Conservation (phyloP, 2,329 filamentous ascomycete genomes). For the Colletotrichum lindemuthianum region DNA sequence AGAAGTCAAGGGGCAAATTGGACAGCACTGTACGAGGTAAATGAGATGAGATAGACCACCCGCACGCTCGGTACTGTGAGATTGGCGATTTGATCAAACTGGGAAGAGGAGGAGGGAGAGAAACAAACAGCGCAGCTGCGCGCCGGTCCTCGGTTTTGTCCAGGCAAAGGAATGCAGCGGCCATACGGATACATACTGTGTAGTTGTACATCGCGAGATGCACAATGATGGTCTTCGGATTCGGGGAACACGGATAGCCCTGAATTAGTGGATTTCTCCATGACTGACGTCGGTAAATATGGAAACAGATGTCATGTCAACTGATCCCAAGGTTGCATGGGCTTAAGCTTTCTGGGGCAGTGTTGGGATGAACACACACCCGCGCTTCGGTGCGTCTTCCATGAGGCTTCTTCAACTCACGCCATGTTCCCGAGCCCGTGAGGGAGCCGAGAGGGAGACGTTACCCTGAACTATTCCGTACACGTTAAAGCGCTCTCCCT, state of each 20-base stretch:
- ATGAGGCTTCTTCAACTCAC: slow-evolving; percentile 8
- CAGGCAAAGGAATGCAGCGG: too few species aligned
- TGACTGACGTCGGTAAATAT: slow-evolving; percentile 9
- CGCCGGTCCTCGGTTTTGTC: too few species aligned
- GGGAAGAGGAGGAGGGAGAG: too few species aligned
- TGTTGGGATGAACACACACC: slow-evolving; percentile 18
- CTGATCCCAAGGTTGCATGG: neutral
- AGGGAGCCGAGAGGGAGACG: too few species aligned
- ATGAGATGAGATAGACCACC: too few species aligned
- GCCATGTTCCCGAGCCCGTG: neutral
- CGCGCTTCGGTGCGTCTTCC: slow-evolving; percentile 10
- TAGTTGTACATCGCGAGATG: too few species aligned
- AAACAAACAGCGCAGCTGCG: too few species aligned
- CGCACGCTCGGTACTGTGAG: too few species aligned
- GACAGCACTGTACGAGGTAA: too few species aligned
- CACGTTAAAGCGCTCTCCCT: slow-evolving; percentile 10
- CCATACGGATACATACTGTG: too few species aligned
- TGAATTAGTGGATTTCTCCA: slow-evolving; percentile 8
- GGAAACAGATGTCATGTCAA: neutral
- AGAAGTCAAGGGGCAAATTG: too few species aligned
- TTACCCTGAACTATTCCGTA: neutral
- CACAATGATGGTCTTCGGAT: neutral
- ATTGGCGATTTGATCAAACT: too few species aligned
- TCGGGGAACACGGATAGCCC: neutral
- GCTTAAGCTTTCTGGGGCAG: slow-evolving; percentile 13